phyloP scores from a whole-genome alignment of 2,329 filamentous ascomycete species.

The Acrodontium crateriforme region DNA sequence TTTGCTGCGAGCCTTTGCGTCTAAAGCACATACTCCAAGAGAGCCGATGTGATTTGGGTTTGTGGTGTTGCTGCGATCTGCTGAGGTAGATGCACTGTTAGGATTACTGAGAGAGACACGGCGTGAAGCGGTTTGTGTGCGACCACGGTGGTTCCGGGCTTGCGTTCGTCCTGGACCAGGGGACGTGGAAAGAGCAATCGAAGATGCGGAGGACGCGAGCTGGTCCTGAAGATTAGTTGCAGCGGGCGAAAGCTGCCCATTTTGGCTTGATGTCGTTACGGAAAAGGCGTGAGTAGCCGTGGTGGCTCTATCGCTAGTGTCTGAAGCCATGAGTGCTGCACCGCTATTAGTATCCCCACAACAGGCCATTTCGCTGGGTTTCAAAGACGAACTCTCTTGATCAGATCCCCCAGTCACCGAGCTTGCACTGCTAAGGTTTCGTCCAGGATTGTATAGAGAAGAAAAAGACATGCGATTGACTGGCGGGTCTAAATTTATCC shows the following conservation, averaged over 20 bases:
- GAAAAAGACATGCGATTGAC: conserved; percentile 62
- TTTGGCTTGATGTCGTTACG: conserved; percentile 31
- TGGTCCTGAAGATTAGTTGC: too few relatives aligned
- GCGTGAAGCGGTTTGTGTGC: conserved; percentile 45
- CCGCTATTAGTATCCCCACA: too few relatives aligned
- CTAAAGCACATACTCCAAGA: conserved; percentile 89
- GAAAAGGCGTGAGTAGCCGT: conserved; percentile 31
- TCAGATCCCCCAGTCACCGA: conserved; percentile 33
- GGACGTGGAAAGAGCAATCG: too few relatives aligned
- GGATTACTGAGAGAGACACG: conserved; percentile 71
- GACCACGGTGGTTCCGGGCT: conserved; percentile 22
- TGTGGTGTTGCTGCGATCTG: conserved; percentile 49
- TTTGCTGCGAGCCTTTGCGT: conserved; percentile 92
- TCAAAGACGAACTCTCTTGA: conserved; percentile 29
- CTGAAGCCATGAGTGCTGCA: too few relatives aligned
- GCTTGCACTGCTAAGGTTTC: conserved; percentile 30
- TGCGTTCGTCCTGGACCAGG: too few relatives aligned
- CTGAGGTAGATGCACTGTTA: conserved; percentile 68
- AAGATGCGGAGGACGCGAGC: too few relatives aligned
- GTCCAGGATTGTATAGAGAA: conserved; percentile 54
- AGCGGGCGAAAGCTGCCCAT: conserved; percentile 30
- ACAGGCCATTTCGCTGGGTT: too few relatives aligned
- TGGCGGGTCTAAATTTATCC: too few relatives aligned
- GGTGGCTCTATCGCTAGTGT: conserved; percentile 16
- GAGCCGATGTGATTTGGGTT: conserved; percentile 42